phyloP scores from a whole-genome alignment of 345 rosid genomes.

The Erodium maritimum region DNA sequence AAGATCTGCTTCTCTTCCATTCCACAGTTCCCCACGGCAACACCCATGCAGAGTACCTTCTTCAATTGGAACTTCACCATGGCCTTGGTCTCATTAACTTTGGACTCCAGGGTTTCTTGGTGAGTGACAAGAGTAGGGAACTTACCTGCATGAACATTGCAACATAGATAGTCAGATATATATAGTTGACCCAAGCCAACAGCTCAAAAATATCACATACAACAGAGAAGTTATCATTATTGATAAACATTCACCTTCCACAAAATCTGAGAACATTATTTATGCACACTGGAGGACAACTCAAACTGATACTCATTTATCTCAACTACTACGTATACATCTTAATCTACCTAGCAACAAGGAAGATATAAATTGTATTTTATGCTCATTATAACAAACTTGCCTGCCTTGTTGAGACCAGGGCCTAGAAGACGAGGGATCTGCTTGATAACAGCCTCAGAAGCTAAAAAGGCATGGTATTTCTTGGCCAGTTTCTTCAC shows the following conservation, averaged over 20 bases:
- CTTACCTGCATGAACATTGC: constrained; percentile 37
- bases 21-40: constrained; percentile 46
- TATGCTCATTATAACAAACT: constrained; percentile 9
- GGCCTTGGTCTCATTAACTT: constrained; percentile 71
- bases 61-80: constrained; percentile 67
- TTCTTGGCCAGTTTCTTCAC: constrained; percentile 74
- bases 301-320: too few species aligned
- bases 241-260: too few species aligned
- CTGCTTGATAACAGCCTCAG: constrained; percentile 73
- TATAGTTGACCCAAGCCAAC: not conserved
- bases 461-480: constrained; percentile 66
- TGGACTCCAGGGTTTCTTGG: constrained; percentile 63
- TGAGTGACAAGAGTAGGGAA: constrained; percentile 66
- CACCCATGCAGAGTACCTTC: constrained; percentile 77
- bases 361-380: not conserved
- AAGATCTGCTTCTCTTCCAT: constrained; percentile 78
- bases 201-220: too few species aligned
- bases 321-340: too few species aligned
- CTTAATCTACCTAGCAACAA: too few species aligned
- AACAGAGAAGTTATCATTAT: too few species aligned
- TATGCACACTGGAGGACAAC: too few species aligned
- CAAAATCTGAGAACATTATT: too few species aligned
- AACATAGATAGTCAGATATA: not conserved
- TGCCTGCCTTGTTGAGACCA: constrained; percentile 84
- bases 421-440: constrained; percentile 75